Conservation (phyloP, 208 protist species). For the Kentomonas sorsogonicus region DNA sequence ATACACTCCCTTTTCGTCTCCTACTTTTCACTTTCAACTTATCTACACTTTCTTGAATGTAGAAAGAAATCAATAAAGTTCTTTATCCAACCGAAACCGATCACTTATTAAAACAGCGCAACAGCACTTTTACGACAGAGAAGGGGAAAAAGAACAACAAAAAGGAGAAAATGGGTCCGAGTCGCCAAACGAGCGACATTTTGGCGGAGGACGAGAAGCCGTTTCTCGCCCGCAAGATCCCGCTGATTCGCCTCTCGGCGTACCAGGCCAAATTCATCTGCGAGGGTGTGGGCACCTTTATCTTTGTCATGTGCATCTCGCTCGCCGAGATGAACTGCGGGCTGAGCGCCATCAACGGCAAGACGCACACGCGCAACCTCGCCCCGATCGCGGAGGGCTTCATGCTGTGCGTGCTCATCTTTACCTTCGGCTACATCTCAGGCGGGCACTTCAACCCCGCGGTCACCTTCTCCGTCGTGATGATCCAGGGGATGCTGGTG, state of each 20-base stretch:
- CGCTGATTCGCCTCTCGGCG: conserved; percentile 39
- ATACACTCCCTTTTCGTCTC: no score
- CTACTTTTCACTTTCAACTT: no score
- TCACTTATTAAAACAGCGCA: no score
- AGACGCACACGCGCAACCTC: conserved; percentile 62
- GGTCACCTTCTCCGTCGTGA: conserved; percentile 60
- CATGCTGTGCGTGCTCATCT: conserved; percentile 75
- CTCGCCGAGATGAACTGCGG: conserved; percentile 77
- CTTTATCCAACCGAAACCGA: no score
- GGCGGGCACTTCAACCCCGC: conserved; percentile 84
- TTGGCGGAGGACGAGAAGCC: conserved; percentile 21
- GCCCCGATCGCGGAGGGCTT: conserved; percentile 77
- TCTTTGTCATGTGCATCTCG: conserved; percentile 69
- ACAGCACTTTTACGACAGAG: no score
- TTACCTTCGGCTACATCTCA: conserved; percentile 79
- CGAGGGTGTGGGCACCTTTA: conserved; percentile 70
- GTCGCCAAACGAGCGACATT: no score
- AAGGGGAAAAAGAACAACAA: no score
- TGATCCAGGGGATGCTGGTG: conserved; percentile 59
- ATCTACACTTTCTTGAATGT: no score
- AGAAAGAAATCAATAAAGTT: no score
- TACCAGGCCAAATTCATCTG: conserved; percentile 60
- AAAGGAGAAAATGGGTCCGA: not conserved
- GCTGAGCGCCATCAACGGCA: conserved; percentile 48
- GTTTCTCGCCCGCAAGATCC: conserved; percentile 49